Base-by-base conservation (phyloP, 768 basidiomycete species). In the Termitomyces titanicus region DNA sequence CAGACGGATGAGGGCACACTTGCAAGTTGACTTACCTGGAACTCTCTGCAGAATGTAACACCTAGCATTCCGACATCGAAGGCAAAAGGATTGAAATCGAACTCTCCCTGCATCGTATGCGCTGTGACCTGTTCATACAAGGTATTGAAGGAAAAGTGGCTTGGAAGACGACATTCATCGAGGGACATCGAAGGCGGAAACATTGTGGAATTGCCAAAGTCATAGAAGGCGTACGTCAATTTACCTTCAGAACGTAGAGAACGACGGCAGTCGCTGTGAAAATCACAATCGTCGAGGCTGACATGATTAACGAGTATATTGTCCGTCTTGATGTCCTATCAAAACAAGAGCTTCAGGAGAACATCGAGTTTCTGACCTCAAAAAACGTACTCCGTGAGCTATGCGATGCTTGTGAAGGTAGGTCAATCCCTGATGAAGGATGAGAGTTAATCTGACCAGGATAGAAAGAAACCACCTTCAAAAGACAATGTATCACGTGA, bases 21-120 rank as follows among this genome's bases (percentile, higher is more conserved):
- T n/a, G n/a, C 29, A 29, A 9, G 9, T 29, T 29, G 29, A 29
- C 38, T 39, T 39, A 39, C 38, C 38, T 39, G 38, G 38, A 39
- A 39, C 38, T 13, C 38, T 39, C 18, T 3, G 38, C 38, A 39
- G 12, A 39, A 39, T 11, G 38, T 39, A 39, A 39, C 38, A 15
- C 38, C 38, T 39, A 39, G 38, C 38, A 13, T 39, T 18, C 38
- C 38, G 11, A 69, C 65, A 42, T 67, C 67, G 22, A 54, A 67
- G 9, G 62, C 62, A 45, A 67, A 68, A 1, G 68, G 68, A 42
- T 69, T 56, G 37, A 63, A 69, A 38, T 63, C 60, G 15, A 58
- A 39, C 53, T 69, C 66, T 3, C 68, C 66, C 47, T 65, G 64
- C 1, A 15, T 18, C 3, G 59, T 60, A 42, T 69, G 65, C n/a